Percentiles rank a stretch among this genome's conserved stretches.
Conservation (phyloP, 495 filamentous ascomycete genomes). For the Echria macrotheca region DNA sequence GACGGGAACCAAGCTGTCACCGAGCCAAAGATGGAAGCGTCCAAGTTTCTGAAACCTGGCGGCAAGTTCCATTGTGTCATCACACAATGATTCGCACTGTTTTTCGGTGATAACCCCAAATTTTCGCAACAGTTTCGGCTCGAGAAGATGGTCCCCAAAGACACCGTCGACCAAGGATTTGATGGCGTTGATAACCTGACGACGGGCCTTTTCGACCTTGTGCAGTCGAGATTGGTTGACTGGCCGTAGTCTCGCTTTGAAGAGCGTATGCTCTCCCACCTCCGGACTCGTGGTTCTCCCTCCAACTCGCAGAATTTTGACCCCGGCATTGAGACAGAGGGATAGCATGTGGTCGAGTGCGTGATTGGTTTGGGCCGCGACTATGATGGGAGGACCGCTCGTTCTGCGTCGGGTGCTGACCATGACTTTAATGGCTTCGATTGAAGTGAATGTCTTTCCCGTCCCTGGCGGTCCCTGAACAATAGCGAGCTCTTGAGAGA, state of each 20-base stretch:
- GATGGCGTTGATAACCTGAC: slow-evolving; percentile 29
- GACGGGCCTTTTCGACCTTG: slow-evolving; percentile 16
- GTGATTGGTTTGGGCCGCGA: slow-evolving; percentile 89
- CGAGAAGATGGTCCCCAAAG: slow-evolving; percentile 45
- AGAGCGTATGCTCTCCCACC: slow-evolving; percentile 62
- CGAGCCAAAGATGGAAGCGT: slow-evolving; percentile 59
- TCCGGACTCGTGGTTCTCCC: slow-evolving; percentile 59
- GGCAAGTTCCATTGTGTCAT: slow-evolving; percentile 49
- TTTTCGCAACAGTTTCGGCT: slow-evolving; percentile 39
- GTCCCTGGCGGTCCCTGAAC: slow-evolving; percentile 91
- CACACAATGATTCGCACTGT: slow-evolving; percentile 58
- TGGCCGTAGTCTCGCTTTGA: slow-evolving; percentile 45
- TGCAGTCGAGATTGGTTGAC: too few species aligned
- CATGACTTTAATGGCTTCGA: slow-evolving; percentile 63
- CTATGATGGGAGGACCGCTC: slow-evolving; percentile 48
- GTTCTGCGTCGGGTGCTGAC: slow-evolving; percentile 44
- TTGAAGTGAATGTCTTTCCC: slow-evolving; percentile 77
- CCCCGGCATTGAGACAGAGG: slow-evolving; percentile 59
- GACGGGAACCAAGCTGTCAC: slow-evolving; percentile 36
- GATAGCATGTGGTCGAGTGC: slow-evolving; percentile 80
- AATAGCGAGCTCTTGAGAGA: slow-evolving; percentile 70
- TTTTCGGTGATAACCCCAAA: slow-evolving; percentile 52
- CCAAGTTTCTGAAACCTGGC: slow-evolving; percentile 31
- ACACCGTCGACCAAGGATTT: slow-evolving; percentile 44
- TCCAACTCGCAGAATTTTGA: slow-evolving; percentile 72